Percentiles rank a stretch among this genome's conserved stretches.
Evolutionary conservation across 1,139 yeast genomes (phyloP).

Genomic region (Petasospora rhodanensis): DNA sequence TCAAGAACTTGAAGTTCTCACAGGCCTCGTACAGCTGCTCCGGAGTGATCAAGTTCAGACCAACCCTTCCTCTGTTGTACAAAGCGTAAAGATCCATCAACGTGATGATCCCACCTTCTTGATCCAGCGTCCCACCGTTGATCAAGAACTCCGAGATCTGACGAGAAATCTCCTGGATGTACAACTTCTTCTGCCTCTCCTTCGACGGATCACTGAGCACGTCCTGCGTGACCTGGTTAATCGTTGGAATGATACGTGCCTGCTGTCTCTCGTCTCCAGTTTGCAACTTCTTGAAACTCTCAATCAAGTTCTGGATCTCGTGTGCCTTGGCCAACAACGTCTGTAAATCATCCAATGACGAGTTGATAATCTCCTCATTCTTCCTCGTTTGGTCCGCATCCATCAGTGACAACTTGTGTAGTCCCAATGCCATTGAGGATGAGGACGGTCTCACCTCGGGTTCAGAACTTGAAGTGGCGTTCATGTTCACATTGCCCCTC

Average conservation of each 20-base stretch:
- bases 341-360: conserved; percentile 73
- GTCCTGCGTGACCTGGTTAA: conserved; percentile 33
- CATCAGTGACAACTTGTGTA: conserved; percentile 63
- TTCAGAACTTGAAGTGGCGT: conserved; percentile 6
- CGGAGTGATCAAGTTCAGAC: conserved; percentile 57
- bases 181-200: conserved; percentile 25
- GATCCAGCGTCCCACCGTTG: conserved; percentile 37
- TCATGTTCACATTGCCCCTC: conserved; percentile 21
- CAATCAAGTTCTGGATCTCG: conserved; percentile 61
- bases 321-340: conserved; percentile 74
- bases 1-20: conserved; percentile 39
- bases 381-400: conserved; percentile 54
- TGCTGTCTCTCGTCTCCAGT: conserved; percentile 8
- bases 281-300: conserved; percentile 34
- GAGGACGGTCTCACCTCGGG: conserved; percentile 3
- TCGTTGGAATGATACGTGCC: conserved; percentile 15
- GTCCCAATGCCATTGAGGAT: conserved; percentile 39
- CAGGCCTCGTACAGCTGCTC: conserved; percentile 51
- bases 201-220: conserved; percentile 33
- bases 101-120: conserved; percentile 54
- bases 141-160: conserved; percentile 54
- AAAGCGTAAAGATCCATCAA: conserved; percentile 55
- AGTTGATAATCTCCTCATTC: conserved; percentile 59
- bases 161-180: conserved; percentile 40
- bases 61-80: conserved; percentile 53